A percentile compares a stretch with the other conserved stretches of the same genome.
Evolutionary conservation across 805 yeast genomes (phyloP).

Genomic region (Starmerella sirachaensis): DNA sequence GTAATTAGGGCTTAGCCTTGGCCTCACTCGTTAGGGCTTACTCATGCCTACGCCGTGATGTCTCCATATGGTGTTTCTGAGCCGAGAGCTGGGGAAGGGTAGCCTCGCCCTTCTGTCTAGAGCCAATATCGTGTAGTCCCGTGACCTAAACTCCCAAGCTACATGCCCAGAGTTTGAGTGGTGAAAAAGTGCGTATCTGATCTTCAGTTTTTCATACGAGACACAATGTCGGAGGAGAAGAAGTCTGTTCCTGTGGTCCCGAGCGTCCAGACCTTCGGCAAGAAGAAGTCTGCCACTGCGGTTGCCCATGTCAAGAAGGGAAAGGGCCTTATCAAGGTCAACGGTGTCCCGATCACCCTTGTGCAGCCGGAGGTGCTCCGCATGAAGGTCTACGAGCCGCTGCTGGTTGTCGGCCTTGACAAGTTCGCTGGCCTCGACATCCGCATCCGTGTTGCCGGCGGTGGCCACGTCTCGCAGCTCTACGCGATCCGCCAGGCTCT

Average conservation of each 20-base stretch:
- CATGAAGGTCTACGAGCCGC: constrained; percentile 99
- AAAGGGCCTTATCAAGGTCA: constrained; percentile 97
- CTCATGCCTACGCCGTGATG: too few species aligned
- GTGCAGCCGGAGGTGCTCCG: constrained; percentile 98
- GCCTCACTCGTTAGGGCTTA: too few species aligned
- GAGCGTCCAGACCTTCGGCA: constrained; percentile 83
- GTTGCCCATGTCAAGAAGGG: constrained; percentile 99
- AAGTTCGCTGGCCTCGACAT: constrained; percentile 97
- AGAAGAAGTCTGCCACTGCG: constrained; percentile 99
- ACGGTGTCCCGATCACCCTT: constrained; percentile 98
- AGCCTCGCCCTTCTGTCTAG: too few species aligned
- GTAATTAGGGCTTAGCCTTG: constrained; percentile 4
- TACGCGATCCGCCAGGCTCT: constrained; percentile 99
- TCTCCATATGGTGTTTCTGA: too few species aligned
- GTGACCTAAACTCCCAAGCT: constrained; percentile 5
- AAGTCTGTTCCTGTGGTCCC: constrained; percentile 15
- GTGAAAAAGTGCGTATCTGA: neutral
- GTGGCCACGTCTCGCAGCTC: constrained; percentile 99
- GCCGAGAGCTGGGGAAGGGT: too few species aligned
- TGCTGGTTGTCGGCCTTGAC: constrained; percentile 95
- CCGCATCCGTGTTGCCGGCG: constrained; percentile 98
- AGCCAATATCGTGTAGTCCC: constrained; percentile 1
- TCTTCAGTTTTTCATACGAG: constrained; percentile 10
- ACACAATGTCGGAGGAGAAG: constrained; percentile 17
- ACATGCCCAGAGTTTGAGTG: neutral